Conservation (phyloP, 441 rosid species). For the Arabidopsis hybrid region DNA sequence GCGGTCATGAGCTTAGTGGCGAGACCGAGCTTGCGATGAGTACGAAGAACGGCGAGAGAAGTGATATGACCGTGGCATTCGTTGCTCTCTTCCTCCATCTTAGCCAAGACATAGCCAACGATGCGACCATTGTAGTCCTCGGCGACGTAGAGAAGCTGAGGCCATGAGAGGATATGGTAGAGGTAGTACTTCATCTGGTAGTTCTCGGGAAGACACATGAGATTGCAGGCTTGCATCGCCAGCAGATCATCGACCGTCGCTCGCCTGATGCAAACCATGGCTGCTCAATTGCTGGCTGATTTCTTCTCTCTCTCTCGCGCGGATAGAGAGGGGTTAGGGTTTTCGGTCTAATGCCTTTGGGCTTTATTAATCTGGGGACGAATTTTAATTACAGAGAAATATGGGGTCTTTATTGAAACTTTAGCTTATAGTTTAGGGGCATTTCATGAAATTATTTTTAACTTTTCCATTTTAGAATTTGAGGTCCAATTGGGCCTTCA, state of each 20-base stretch:
- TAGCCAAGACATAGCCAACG: conserved; percentile 95
- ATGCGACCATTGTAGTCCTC: conserved; percentile 95
- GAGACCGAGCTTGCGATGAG: conserved; percentile 92
- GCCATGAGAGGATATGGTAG: conserved; percentile 98
- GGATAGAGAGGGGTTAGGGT: conserved; percentile 39
- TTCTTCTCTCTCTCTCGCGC: conserved; percentile 17
- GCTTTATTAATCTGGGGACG: conserved; percentile 2
- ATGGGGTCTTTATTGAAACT: conserved; percentile 6
- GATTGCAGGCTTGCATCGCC: conserved; percentile 97
- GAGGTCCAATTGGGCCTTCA: not conserved
- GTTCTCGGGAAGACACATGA: conserved; percentile 92
- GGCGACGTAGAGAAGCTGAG: conserved; percentile 97
- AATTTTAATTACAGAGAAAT: not conserved
- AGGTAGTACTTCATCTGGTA: conserved; percentile 99
- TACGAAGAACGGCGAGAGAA: conserved; percentile 98
- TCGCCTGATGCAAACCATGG: conserved; percentile 94
- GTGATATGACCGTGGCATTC: conserved; percentile 99
- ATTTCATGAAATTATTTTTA: not conserved
- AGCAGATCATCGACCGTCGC: conserved; percentile 93
- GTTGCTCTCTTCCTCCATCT: conserved; percentile 97
- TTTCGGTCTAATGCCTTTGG: conserved; percentile 12
- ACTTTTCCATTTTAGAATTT: not conserved
- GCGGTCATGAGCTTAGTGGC: conserved; percentile 99
- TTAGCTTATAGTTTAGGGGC: conserved; percentile 14
- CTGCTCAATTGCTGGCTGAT: not conserved